These are phyloP conservation scores for Limonium bicolor DNA, from an alignment of 148 eudicot genomes.

Conservation along the genomic window DNA sequence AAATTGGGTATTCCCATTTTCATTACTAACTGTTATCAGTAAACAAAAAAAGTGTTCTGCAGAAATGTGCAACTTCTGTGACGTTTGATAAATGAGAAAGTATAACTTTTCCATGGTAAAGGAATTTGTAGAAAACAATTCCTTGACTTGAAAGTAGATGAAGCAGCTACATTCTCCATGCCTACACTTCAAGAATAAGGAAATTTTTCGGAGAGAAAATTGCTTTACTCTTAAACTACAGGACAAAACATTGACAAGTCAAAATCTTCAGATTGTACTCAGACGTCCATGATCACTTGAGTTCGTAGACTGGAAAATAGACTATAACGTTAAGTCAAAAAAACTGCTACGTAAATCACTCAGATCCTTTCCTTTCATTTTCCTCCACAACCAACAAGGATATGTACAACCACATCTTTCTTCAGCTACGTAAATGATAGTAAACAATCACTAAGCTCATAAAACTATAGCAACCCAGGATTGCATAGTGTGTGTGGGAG, in stretches of 20 bases:
- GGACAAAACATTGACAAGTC: slow-evolving; percentile 1
- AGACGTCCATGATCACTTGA: no score
- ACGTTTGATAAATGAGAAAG: no score
- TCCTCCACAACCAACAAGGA: no score
- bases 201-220: slow-evolving; percentile 25
- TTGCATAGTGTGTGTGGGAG: no score
- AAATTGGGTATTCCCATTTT: slow-evolving; percentile 27
- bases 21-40: no score
- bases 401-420: neutral
- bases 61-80: no score
- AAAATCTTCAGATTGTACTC: neutral
- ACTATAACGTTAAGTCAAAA: no score
- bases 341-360: no score
- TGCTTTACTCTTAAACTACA: slow-evolving; percentile 77
- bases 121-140: slow-evolving; percentile 35
- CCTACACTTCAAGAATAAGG: slow-evolving; percentile 76
- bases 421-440: neutral
- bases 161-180: slow-evolving; percentile 43
- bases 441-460: neutral
- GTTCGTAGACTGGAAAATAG: no score
- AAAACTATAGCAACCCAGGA: no score
- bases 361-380: no score
- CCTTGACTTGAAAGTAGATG: slow-evolving; percentile 85
- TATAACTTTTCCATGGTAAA: slow-evolving; percentile 17
- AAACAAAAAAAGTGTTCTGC: no score